Percentiles rank a stretch among this genome's conserved stretches.
Evolutionary conservation across 805 yeast genomes (phyloP).

Genomic region (Candida tammaniensis): DNA sequence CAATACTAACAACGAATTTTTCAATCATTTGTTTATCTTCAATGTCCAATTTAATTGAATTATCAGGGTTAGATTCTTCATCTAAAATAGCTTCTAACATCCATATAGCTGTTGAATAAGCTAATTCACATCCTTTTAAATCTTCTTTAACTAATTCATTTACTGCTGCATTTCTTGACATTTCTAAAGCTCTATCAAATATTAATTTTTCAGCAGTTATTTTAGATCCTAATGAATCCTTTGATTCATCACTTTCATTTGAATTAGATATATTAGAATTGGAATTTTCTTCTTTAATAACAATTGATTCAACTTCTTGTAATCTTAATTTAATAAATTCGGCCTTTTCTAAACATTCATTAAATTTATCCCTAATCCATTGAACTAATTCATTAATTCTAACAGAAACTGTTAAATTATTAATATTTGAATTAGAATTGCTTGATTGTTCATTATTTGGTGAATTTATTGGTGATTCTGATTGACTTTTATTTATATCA

Average conservation of each 20-base stretch:
- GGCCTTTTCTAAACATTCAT: slow-evolving; percentile 85
- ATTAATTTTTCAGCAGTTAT: slow-evolving; percentile 79
- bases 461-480: slow-evolving; percentile 6
- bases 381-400: slow-evolving; percentile 73
- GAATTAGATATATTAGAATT: background rate
- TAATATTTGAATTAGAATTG: slow-evolving; percentile 7
- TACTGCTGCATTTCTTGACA: slow-evolving; percentile 87
- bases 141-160: slow-evolving; percentile 78
- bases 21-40: slow-evolving; percentile 77
- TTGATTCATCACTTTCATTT: background rate
- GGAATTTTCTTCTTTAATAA: background rate
- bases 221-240: too few relatives aligned
- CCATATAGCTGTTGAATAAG: slow-evolving; percentile 92
- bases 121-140: slow-evolving; percentile 73
- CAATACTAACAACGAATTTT: slow-evolving; percentile 78
- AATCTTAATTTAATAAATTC: slow-evolving; percentile 66
- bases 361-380: slow-evolving; percentile 87
- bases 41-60: slow-evolving; percentile 49
- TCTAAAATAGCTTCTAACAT: slow-evolving; percentile 87
- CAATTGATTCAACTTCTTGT: slow-evolving; percentile 45
- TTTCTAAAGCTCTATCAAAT: slow-evolving; percentile 91
- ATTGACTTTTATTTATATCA: slow-evolving; percentile 2
- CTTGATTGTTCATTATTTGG: background rate
- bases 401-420: slow-evolving; percentile 22
- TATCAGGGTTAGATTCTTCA: slow-evolving; percentile 25